phyloP scores from a whole-genome alignment of 805 yeast species.

The Candida khao-thaluensis region DNA sequence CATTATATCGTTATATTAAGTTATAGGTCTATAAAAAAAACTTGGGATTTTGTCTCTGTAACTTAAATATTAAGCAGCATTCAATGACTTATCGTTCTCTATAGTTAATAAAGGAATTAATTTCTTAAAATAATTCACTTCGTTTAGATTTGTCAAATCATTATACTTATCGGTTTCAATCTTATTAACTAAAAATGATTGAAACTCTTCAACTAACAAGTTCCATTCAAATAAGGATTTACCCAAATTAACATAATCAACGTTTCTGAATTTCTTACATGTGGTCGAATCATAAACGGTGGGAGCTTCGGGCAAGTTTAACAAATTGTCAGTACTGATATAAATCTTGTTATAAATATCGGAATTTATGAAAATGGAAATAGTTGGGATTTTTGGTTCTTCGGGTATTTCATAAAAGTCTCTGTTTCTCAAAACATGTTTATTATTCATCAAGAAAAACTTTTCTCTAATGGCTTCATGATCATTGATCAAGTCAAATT shows the following conservation, averaged over 20 bases:
- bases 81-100: conserved; percentile 32
- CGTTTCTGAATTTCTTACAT: conserved; percentile 4
- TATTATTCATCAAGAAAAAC: conserved; percentile 21
- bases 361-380: conserved; percentile 31
- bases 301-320: conserved; percentile 8
- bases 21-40: too few species aligned
- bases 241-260: conserved; percentile 39
- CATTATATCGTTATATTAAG: too few species aligned
- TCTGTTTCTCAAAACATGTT: conserved; percentile 7
- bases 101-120: conserved; percentile 41
- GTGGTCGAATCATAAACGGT: neutral
- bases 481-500: conserved; percentile 46
- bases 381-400: conserved; percentile 27
- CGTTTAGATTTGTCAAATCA: conserved; percentile 20
- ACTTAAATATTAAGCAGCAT: conserved; percentile 31
- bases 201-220: conserved; percentile 45
- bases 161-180: conserved; percentile 27
- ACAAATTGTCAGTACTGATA: conserved; percentile 30
- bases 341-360: conserved; percentile 30
- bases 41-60: too few species aligned
- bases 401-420: conserved; percentile 18
- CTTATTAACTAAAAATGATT: conserved; percentile 33
- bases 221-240: conserved; percentile 55
- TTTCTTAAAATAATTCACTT: conserved; percentile 33
- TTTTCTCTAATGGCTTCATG: conserved; percentile 40